Evolutionary conservation across 1,284 basidiomycete genomes (phyloP).

Genomic region (Ustilago crameri): DNA sequence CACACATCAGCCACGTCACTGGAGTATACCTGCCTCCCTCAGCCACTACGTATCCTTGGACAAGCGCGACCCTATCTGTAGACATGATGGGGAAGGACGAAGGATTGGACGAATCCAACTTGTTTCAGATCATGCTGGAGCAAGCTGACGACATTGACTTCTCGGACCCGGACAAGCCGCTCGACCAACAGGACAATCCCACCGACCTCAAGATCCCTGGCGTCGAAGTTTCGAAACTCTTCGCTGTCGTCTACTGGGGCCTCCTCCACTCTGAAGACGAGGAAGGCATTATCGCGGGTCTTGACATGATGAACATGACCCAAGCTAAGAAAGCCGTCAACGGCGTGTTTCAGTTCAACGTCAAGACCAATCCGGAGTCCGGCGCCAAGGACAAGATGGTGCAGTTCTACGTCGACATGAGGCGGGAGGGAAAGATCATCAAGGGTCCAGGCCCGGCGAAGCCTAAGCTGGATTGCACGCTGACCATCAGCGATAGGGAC

Average conservation of each 20-base stretch:
- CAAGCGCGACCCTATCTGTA: too few relatives aligned
- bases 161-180: constrained; percentile 20
- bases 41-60: neutral
- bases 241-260: constrained; percentile 51
- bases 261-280: constrained; percentile 44
- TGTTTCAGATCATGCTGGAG: constrained; percentile 54
- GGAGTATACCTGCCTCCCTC: too few relatives aligned
- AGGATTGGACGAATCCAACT: constrained; percentile 34
- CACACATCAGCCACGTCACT: too few relatives aligned
- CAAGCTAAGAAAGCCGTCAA: constrained; percentile 57
- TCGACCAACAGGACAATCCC: constrained; percentile 28
- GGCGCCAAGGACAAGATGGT: constrained; percentile 21
- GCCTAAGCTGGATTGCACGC: constrained; percentile 53
- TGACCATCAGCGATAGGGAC: constrained; percentile 55
- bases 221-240: constrained; percentile 42
- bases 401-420: constrained; percentile 59
- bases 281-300: constrained; percentile 44
- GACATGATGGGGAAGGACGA: constrained; percentile 27
- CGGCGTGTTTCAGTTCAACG: constrained; percentile 56
- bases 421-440: constrained; percentile 44
- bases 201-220: constrained; percentile 47
- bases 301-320: constrained; percentile 56
- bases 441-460: constrained; percentile 43
- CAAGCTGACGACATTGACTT: constrained; percentile 59
- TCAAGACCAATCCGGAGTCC: constrained; percentile 29